These are phyloP conservation scores for Letharia lupina DNA, from an alignment of 495 filamentous ascomycete genomes.

Conservation along the genomic window DNA sequence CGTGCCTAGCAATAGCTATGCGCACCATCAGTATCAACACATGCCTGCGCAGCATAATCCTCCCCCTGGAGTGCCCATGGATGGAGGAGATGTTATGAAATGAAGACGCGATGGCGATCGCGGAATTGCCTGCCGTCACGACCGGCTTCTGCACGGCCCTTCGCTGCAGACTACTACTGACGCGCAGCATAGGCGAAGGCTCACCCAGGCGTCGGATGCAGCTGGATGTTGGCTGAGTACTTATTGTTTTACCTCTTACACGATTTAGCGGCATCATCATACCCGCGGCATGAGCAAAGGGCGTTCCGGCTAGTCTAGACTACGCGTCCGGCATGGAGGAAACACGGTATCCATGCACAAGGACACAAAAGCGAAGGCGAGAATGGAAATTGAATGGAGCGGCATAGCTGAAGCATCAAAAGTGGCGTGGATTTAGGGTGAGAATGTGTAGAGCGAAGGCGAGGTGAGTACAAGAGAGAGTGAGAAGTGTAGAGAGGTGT, in stretches of 20 bases:
- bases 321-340: slow-evolving; percentile 7
- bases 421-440: neutral
- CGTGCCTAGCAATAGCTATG: slow-evolving; percentile 50
- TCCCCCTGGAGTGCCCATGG: slow-evolving; percentile 37
- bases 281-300: slow-evolving; percentile 26
- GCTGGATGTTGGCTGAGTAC: slow-evolving; percentile 3
- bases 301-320: slow-evolving; percentile 16
- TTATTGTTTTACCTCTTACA: slow-evolving; percentile 16
- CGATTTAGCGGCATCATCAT: slow-evolving; percentile 27
- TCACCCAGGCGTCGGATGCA: slow-evolving; percentile 10
- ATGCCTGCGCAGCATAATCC: slow-evolving; percentile 37
- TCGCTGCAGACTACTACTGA: slow-evolving; percentile 6
- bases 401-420: neutral
- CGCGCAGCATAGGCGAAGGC: neutral
- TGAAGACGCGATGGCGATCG: slow-evolving; percentile 30
- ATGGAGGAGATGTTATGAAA: slow-evolving; percentile 48
- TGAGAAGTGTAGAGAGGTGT: neutral
- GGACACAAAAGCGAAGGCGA: slow-evolving; percentile 6
- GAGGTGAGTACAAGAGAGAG: too few species aligned
- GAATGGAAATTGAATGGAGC: neutral
- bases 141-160: slow-evolving; percentile 17
- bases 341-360: slow-evolving; percentile 1
- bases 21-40: slow-evolving; percentile 42
- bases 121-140: slow-evolving; percentile 8
- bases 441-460: neutral